Conservation (phyloP, 176 grass and related monocot species). For the Typha latifolia region DNA sequence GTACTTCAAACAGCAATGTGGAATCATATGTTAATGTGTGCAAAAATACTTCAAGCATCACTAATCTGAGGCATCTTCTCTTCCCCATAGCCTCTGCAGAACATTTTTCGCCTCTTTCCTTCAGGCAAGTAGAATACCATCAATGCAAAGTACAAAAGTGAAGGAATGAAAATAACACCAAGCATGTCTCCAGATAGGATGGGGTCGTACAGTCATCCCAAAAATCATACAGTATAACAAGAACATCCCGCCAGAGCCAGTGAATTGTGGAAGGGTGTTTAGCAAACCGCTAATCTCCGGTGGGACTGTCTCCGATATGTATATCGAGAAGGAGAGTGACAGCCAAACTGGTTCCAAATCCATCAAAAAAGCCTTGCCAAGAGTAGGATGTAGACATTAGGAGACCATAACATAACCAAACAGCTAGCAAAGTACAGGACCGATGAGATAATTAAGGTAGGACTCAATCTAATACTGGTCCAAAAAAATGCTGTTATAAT, state of each 20-base stretch:
- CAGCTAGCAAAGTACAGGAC: conserved; percentile 45
- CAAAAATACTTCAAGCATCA: background rate
- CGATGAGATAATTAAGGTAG: conserved; percentile 67
- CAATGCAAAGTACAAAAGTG: conserved; percentile 40
- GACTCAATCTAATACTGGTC: conserved; percentile 42
- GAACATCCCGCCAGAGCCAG: conserved; percentile 65
- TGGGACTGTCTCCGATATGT: conserved; percentile 86
- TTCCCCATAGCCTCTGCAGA: conserved; percentile 49
- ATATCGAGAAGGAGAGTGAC: conserved; percentile 77
- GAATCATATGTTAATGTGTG: background rate
- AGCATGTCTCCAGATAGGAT: conserved; percentile 76
- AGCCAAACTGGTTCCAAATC: conserved; percentile 62
- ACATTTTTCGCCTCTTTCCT: conserved; percentile 58
- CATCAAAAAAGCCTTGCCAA: conserved; percentile 53
- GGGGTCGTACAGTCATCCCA: conserved; percentile 48
- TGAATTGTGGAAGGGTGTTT: conserved; percentile 85
- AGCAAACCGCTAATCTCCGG: conserved; percentile 56
- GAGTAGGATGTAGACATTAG: conserved; percentile 61
- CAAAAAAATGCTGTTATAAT: no score
- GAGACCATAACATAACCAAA: conserved; percentile 71
- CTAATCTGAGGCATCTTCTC: conserved; percentile 43
- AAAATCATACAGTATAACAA: conserved; percentile 77
- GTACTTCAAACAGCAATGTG: background rate
- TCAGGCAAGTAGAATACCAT: conserved; percentile 47
- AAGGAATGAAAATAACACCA: conserved; percentile 43